Conservation (phyloP, 2,329 filamentous ascomycete species). For the Sporothrix luriei region DNA sequence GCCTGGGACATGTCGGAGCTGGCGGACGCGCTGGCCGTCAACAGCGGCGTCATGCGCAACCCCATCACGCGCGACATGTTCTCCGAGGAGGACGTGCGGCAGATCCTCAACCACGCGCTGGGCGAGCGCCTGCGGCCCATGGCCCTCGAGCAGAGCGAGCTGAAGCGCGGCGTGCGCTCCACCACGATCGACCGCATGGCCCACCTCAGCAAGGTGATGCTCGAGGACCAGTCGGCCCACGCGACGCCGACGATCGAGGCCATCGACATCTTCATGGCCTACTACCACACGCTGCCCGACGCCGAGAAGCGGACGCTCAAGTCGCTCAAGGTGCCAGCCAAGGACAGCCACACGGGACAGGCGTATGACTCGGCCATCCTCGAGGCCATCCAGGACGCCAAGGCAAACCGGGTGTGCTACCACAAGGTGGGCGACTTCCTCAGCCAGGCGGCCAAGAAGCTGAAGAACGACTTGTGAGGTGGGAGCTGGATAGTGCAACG, state of each 20-base stretch:
- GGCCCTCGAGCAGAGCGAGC: slow-evolving; percentile 37
- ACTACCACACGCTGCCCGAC: slow-evolving; percentile 38
- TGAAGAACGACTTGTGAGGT: slow-evolving; percentile 17
- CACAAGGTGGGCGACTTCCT: slow-evolving; percentile 37
- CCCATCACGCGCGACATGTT: slow-evolving; percentile 41
- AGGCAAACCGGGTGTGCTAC: slow-evolving; percentile 39
- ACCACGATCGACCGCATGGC: slow-evolving; percentile 38
- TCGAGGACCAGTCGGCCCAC: slow-evolving; percentile 38
- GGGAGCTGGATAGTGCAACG: neutral
- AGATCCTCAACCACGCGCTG: slow-evolving; percentile 39
- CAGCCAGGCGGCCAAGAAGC: slow-evolving; percentile 33
- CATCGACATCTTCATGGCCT: slow-evolving; percentile 40
- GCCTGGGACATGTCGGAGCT: slow-evolving; percentile 51
- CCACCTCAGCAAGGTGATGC: slow-evolving; percentile 36
- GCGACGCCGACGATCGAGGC: slow-evolving; percentile 36
- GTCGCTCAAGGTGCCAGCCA: slow-evolving; percentile 39
- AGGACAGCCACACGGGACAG: slow-evolving; percentile 39
- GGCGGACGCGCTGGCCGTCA: slow-evolving; percentile 38
- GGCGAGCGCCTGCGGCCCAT: slow-evolving; percentile 38
- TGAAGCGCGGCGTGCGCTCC: slow-evolving; percentile 38
- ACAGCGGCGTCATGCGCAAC: slow-evolving; percentile 41
- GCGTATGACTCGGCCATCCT: slow-evolving; percentile 40
- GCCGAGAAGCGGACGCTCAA: slow-evolving; percentile 39
- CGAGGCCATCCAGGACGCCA: slow-evolving; percentile 40
- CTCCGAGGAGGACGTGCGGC: slow-evolving; percentile 38